phyloP scores from a whole-genome alignment of 129 eudicot species.

The Flaveria robusta region DNA sequence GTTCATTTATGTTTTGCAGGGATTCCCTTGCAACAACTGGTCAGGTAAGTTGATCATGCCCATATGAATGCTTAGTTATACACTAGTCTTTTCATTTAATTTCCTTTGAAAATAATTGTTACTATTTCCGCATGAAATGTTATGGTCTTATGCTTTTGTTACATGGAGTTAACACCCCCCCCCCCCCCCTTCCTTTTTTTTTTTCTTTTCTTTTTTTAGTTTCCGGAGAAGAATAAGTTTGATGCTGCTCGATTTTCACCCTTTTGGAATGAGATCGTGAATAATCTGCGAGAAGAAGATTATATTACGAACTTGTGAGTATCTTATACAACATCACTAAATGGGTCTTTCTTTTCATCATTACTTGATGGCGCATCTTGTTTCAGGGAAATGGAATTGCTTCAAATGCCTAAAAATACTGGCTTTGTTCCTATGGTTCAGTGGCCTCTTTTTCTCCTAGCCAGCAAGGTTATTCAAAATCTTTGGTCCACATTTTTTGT shows the following conservation, averaged over 20 bases:
- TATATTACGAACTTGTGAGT: slow-evolving; percentile 72
- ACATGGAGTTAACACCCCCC: no score
- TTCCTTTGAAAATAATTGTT: no score
- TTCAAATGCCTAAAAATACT: slow-evolving; percentile 81
- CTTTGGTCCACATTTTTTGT: slow-evolving; percentile 7
- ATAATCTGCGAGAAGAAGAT: slow-evolving; percentile 90
- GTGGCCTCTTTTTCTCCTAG: slow-evolving; percentile 98
- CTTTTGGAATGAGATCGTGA: slow-evolving; percentile 93
- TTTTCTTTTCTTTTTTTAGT: slow-evolving; percentile 35
- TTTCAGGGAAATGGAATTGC: slow-evolving; percentile 92
- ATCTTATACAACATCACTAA: no score
- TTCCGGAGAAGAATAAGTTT: slow-evolving; percentile 51
- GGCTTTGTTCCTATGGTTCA: slow-evolving; percentile 84
- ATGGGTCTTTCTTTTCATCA: background rate
- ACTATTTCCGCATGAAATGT: no score
- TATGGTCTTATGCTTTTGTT: no score
- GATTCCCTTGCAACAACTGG: slow-evolving; percentile 38
- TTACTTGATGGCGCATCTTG: slow-evolving; percentile 9
- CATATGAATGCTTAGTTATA: background rate
- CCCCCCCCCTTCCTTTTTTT: background rate
- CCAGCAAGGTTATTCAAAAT: slow-evolving; percentile 73
- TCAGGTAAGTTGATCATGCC: slow-evolving; percentile 46
- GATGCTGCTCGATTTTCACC: slow-evolving; percentile 94
- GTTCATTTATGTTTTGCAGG: slow-evolving; percentile 52
- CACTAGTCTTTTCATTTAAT: background rate